A percentile compares a stretch with the other conserved stretches of the same genome.
These are phyloP conservation scores for Ochromonas danica DNA, from an alignment of 108 stramenopile species.

Conservation along the genomic window DNA sequence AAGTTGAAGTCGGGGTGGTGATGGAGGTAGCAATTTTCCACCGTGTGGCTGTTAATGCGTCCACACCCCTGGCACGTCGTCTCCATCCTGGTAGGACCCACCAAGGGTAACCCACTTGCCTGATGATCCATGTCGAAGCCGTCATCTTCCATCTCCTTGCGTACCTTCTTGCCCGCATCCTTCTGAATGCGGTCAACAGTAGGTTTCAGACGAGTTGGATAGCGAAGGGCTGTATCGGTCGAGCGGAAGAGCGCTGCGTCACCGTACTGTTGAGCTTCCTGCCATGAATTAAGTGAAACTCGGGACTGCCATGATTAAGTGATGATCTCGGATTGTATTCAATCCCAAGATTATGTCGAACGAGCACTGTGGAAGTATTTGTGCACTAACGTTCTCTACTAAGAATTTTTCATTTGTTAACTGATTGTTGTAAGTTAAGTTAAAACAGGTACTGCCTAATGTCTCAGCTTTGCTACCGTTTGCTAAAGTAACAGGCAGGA, in stretches of 20 bases:
- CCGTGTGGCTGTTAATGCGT: conserved; percentile 13
- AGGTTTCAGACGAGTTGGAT: conserved; percentile 15
- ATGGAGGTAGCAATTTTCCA: conserved; percentile 15
- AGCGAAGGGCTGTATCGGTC: conserved; percentile 13
- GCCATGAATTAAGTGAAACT: no score
- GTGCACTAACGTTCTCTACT: conserved; percentile 15
- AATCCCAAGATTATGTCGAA: conserved; percentile 16
- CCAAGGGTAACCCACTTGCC: conserved; percentile 13
- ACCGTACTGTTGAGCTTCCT: conserved; percentile 14
- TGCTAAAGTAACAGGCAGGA: conserved; percentile 8
- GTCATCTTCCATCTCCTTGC: conserved; percentile 14
- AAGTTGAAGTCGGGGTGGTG: conserved; percentile 13
- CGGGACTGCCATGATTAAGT: conserved; percentile 14
- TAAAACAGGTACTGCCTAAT: conserved; percentile 16
- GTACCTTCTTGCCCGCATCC: conserved; percentile 13
- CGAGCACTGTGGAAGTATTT: conserved; percentile 15
- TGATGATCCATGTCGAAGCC: conserved; percentile 14
- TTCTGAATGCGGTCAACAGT: conserved; percentile 15
- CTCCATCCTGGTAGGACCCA: conserved; percentile 13
- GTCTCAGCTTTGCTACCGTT: conserved; percentile 9
- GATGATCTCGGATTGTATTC: conserved; percentile 15
- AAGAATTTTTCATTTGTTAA: conserved; percentile 18
- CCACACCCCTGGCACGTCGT: conserved; percentile 12
- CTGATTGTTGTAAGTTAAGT: conserved; percentile 17
- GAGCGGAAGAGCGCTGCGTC: conserved; percentile 12